Conservation (phyloP, 768 basidiomycete genomes). For the Serendipita sp. region DNA sequence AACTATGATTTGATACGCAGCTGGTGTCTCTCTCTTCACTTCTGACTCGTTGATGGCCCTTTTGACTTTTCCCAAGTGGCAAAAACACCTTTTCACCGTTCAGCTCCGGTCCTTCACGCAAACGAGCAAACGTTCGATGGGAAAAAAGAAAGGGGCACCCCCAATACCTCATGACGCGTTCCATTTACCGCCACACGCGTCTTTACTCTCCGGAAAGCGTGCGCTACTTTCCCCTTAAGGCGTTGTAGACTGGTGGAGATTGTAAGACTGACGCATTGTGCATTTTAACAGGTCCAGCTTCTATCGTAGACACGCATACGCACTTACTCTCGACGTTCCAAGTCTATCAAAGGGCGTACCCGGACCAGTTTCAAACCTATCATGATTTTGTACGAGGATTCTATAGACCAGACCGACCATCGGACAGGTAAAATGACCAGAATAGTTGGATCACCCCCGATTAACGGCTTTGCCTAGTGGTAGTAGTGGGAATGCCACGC, state of each 20-base stretch:
- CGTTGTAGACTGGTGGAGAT: background rate
- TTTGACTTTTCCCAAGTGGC: too few species aligned
- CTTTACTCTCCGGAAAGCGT: background rate
- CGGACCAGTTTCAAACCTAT: constrained; percentile 36
- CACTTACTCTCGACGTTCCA: constrained; percentile 64
- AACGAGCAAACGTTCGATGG: background rate
- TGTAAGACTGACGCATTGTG: background rate
- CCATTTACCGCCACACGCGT: background rate
- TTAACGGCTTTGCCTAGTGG: background rate
- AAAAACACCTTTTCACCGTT: too few species aligned
- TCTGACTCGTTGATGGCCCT: too few species aligned
- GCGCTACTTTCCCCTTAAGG: background rate
- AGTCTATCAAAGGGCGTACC: constrained; percentile 45
- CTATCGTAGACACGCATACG: constrained; percentile 71
- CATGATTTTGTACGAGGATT: constrained; percentile 51
- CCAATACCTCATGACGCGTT: background rate
- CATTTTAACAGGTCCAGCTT: constrained; percentile 6
- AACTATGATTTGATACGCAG: too few species aligned
- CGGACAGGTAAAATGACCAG: background rate
- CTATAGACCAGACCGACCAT: constrained; percentile 24
- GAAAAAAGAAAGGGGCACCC: background rate
- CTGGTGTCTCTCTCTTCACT: too few species aligned
- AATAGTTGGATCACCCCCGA: background rate
- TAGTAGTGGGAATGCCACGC: background rate
- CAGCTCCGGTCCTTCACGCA: too few species aligned